Conservation (phyloP, 768 basidiomycete genomes). For the Suillus variegatus region DNA sequence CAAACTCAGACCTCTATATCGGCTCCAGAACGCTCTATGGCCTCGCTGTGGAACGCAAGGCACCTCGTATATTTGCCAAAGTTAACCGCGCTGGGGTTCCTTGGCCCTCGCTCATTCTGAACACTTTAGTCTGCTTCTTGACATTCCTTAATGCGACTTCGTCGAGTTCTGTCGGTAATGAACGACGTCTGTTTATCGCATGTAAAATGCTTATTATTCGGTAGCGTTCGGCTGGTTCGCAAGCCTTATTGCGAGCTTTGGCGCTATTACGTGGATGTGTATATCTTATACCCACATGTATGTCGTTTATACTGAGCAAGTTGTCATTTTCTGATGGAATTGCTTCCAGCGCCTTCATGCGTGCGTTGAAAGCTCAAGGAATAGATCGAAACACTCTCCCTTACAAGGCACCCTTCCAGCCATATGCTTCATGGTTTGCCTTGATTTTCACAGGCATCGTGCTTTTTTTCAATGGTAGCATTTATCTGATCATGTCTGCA, state of each 20-base stretch:
- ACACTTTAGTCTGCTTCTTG: constrained; percentile 55
- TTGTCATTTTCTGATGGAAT: constrained; percentile 13
- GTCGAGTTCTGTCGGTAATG: constrained; percentile 50
- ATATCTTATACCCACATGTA: constrained; percentile 30
- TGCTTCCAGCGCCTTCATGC: constrained; percentile 19
- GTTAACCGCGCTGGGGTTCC: constrained; percentile 37
- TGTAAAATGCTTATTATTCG: neutral
- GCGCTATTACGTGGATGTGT: constrained; percentile 37
- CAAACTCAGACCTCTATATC: constrained; percentile 65
- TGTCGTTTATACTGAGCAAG: constrained; percentile 6
- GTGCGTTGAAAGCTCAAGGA: constrained; percentile 36
- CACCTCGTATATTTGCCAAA: constrained; percentile 41
- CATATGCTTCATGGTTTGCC: constrained; percentile 63
- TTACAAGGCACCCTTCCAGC: constrained; percentile 62
- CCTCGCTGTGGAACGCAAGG: constrained; percentile 47
- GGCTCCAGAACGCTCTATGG: constrained; percentile 49
- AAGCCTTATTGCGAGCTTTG: constrained; percentile 33
- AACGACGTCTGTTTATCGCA: neutral
- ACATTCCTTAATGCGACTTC: constrained; percentile 59
- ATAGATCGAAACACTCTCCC: constrained; percentile 44
- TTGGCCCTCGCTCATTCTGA: constrained; percentile 46
- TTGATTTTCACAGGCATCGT: constrained; percentile 52
- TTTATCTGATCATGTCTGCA: constrained; percentile 14
- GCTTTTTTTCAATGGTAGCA: constrained; percentile 55
- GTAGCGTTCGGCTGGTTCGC: constrained; percentile 26